Evolutionary conservation across 805 yeast genomes (phyloP).

Genomic region (Torulaspora gathmanii): DNA sequence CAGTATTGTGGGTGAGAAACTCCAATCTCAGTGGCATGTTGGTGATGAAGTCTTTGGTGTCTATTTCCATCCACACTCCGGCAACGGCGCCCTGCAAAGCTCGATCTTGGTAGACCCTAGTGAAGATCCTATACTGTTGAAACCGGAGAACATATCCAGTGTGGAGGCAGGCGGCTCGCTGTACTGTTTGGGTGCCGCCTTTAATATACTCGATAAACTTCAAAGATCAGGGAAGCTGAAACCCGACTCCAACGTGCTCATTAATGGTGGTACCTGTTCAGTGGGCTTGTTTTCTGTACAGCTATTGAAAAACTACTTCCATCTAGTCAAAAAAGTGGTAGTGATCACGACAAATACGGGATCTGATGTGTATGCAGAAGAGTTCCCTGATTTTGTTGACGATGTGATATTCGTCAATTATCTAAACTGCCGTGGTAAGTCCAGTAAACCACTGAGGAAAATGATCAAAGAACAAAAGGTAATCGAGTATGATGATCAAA

Average conservation of each 20-base stretch:
- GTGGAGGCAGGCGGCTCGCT: constrained; percentile 64
- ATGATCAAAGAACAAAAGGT: constrained; percentile 35
- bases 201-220: constrained; percentile 38
- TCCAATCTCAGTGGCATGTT: constrained; percentile 38
- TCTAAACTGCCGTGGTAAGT: constrained; percentile 32
- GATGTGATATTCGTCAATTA: constrained; percentile 38
- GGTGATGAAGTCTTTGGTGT: constrained; percentile 69
- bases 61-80: constrained; percentile 46
- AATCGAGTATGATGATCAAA: constrained; percentile 32
- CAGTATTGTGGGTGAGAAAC: constrained; percentile 49
- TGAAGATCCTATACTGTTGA: constrained; percentile 44
- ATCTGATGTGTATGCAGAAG: constrained; percentile 38
- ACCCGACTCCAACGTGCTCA: constrained; percentile 47
- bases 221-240: constrained; percentile 30
- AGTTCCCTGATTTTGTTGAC: constrained; percentile 39
- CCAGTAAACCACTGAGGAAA: constrained; percentile 30
- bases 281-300: constrained; percentile 64
- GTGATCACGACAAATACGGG: constrained; percentile 56
- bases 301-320: constrained; percentile 48
- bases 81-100: constrained; percentile 55
- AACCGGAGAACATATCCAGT: constrained; percentile 44
- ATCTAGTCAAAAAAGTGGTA: constrained; percentile 48
- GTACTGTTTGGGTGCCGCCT: constrained; percentile 61
- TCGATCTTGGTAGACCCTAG: constrained; percentile 51
- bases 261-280: constrained; percentile 76